Base-by-base conservation (phyloP, 192 early-diverging fungal genomes). In the Linnemannia exigua region DNA sequence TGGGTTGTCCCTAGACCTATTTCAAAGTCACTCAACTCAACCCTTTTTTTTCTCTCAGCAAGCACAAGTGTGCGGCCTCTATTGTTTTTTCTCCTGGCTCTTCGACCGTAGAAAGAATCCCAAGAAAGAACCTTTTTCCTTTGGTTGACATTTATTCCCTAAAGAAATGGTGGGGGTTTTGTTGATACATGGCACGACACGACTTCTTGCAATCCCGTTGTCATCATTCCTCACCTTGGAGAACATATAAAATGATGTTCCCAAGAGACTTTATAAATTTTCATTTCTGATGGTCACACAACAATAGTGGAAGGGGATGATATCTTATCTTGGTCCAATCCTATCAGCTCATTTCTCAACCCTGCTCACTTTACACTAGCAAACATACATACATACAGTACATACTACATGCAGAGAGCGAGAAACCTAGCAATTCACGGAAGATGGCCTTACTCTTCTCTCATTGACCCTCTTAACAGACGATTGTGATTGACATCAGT, bases 251-350 rank as follows among this genome's bases (percentile, higher is more conserved):
- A n/a, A n/a, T n/a, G n/a, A n/a, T n/a, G n/a, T 61, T 11, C 54
- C 14, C 6, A 28, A 25, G 54, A 8, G n/a, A 25, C 8, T 22
- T 8, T 31, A 15, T 25, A 63, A 58, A 51, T 51, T 28, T 61
- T 63, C 58, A 63, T 63, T 63, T 63, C 58, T 63, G 28, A 15
- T 31, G 58, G 58, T 63, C 28, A 25, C 28, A 63, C 58, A 63
- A n/a, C 41, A 3, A 6, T 44, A 3, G 41, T n/a, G n/a, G n/a
- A n/a, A 5, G 8, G 6, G 7, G 7, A 0, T 1, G 2, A 63
- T 33, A 63, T 63, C 58, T 63, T 31, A 63, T 63, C 58, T 63
- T 31, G 25, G 28, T n/a, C 58, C 58, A 63, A 63, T 63, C 58
- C 58, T 31, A 15, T 63, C 28, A 11, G 3, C 4, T 12, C 58